These are phyloP conservation scores for Ceratocystis alfenasii DNA, from an alignment of 2,329 filamentous ascomycete genomes.

Conservation along the genomic window DNA sequence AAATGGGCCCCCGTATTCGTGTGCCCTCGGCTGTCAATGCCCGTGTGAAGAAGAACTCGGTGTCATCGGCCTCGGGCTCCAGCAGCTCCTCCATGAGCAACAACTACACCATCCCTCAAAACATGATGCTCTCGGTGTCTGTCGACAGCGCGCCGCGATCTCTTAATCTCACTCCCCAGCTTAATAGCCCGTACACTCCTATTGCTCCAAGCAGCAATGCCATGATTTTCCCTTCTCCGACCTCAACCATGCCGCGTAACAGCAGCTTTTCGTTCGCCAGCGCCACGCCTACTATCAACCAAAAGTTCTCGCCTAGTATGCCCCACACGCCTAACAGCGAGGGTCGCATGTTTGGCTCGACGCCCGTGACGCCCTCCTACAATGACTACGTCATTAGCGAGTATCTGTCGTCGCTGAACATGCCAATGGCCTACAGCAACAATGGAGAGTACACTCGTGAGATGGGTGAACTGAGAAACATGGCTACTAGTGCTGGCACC, in stretches of 20 bases:
- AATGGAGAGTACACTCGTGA: not conserved
- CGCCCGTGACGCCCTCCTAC: not conserved
- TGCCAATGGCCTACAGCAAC: not conserved
- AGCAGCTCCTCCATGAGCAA: not conserved
- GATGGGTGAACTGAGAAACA: not conserved
- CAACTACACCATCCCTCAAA: not conserved
- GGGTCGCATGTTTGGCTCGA: not conserved
- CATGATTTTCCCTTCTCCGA: conserved; percentile 1
- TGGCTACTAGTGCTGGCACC: not conserved
- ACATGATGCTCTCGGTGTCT: conserved; percentile 4
- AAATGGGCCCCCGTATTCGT: conserved; percentile 2
- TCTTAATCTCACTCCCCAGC: not conserved
- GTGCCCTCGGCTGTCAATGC: conserved; percentile 1
- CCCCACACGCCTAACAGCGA: conserved; percentile 7
- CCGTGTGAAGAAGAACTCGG: conserved; percentile 6
- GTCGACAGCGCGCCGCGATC: conserved; percentile 2
- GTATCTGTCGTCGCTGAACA: not conserved
- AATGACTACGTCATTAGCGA: conserved; percentile 2
- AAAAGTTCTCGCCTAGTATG: conserved; percentile 3
- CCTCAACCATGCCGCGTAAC: conserved; percentile 5
- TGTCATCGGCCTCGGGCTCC: not conserved
- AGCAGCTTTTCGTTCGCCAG: not conserved
- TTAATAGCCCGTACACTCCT: conserved; percentile 2
- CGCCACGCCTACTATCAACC: not conserved
- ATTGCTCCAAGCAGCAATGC: not conserved